phyloP scores from a whole-genome alignment of 345 rosid species.

The Lepidium didymum region DNA sequence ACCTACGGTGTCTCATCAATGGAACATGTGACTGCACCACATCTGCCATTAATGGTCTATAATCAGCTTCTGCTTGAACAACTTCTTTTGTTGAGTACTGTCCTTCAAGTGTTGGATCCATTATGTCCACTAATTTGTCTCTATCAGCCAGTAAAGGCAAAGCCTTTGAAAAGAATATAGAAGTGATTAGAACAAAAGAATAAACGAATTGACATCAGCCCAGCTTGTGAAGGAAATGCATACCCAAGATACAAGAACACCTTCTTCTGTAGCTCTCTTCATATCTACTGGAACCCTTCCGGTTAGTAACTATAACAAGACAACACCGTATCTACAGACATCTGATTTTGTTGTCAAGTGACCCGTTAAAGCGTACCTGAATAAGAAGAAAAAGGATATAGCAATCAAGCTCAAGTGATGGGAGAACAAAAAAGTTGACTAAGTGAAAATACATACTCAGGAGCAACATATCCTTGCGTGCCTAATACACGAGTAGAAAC shows the following conservation, averaged over 20 bases:
- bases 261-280: constrained; percentile 80
- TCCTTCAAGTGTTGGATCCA: constrained; percentile 81
- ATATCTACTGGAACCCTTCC: constrained; percentile 86
- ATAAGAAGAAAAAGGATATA: not conserved
- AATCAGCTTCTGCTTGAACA: constrained; percentile 77
- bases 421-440: not conserved
- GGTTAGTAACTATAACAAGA: constrained; percentile 77
- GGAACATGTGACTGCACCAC: constrained; percentile 87
- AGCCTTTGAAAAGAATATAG: constrained; percentile 35
- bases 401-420: not conserved
- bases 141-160: constrained; percentile 68
- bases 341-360: constrained; percentile 94
- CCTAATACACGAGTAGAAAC: constrained; percentile 72
- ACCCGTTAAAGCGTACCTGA: constrained; percentile 88
- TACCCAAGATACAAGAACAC: constrained; percentile 84
- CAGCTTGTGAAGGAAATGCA: not conserved
- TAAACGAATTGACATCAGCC: not conserved
- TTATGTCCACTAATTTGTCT: constrained; percentile 72
- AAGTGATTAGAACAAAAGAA: not conserved
- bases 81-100: constrained; percentile 81
- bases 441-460: constrained; percentile 40
- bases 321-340: constrained; percentile 89
- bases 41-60: constrained; percentile 93
- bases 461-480: constrained; percentile 79
- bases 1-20: constrained; percentile 53